Conservation (phyloP, 176 grass and related monocot genomes). For the Sorghum bicolor region DNA sequence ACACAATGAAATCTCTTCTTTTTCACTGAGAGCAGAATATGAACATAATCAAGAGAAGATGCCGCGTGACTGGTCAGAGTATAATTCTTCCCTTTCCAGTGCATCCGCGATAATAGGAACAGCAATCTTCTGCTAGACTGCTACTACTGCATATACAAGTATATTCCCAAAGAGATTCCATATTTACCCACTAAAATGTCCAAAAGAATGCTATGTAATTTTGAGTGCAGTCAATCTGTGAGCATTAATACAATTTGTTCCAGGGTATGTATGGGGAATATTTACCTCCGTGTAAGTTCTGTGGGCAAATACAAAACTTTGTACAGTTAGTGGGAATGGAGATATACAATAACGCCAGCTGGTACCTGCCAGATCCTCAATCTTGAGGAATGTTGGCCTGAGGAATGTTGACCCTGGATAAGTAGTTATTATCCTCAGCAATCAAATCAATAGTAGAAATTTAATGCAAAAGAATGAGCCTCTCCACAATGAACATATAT, state of each 20-base stretch:
- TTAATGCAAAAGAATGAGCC: slow-evolving; percentile 40
- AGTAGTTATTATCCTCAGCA: slow-evolving; percentile 42
- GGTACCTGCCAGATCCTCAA: slow-evolving; percentile 32
- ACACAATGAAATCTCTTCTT: neutral
- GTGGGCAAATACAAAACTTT: slow-evolving; percentile 45
- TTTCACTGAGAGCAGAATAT: neutral
- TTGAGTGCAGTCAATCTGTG: slow-evolving; percentile 31
- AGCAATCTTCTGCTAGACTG: slow-evolving; percentile 11
- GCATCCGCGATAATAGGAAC: slow-evolving; percentile 1
- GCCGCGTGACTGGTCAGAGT: neutral
- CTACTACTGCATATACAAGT: neutral
- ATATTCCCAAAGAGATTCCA: slow-evolving; percentile 5
- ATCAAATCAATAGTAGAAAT: slow-evolving; percentile 49
- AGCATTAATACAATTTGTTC: slow-evolving; percentile 35
- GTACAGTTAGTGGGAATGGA: slow-evolving; percentile 43
- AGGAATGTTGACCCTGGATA: slow-evolving; percentile 29
- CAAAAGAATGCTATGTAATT: slow-evolving; percentile 50
- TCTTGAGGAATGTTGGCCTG: slow-evolving; percentile 28
- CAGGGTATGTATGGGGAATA: slow-evolving; percentile 35
- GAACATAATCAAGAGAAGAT: neutral
- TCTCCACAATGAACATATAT: slow-evolving; percentile 36
- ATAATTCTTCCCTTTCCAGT: neutral
- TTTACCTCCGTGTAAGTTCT: slow-evolving; percentile 45
- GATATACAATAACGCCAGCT: slow-evolving; percentile 28
- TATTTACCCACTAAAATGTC: slow-evolving; percentile 24